These are phyloP conservation scores for Pouteria campechiana DNA, from an alignment of 179 eudicot species.

Conservation along the genomic window DNA sequence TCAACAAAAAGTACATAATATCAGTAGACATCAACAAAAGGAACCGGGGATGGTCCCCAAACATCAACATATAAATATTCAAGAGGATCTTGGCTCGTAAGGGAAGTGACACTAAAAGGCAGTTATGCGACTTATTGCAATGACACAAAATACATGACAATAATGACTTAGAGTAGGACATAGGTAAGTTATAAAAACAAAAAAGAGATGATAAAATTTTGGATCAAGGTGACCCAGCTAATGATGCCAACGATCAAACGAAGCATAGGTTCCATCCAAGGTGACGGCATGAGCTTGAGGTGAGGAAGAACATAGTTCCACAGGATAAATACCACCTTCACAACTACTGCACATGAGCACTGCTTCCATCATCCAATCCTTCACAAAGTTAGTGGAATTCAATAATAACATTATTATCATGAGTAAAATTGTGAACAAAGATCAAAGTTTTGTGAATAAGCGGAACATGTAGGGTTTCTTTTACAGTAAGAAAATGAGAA, in stretches of 20 bases:
- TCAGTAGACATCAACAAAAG: background rate
- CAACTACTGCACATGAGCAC: background rate
- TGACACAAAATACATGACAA: background rate
- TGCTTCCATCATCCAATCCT: background rate
- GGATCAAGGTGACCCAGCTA: background rate
- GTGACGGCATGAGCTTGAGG: too few relatives aligned
- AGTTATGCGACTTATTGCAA: background rate
- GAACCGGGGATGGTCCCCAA: background rate
- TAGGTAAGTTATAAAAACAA: too few relatives aligned
- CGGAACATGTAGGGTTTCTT: too few relatives aligned
- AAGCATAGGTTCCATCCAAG: background rate
- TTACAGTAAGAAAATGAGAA: too few relatives aligned
- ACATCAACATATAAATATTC: background rate
- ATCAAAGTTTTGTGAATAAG: background rate
- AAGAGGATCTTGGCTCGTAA: background rate
- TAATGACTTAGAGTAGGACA: too few relatives aligned
- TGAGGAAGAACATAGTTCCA: too few relatives aligned
- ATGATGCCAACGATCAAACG: background rate
- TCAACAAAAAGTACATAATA: background rate
- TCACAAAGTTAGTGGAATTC: background rate
- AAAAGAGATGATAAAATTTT: background rate
- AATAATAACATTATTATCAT: background rate
- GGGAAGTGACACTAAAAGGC: background rate
- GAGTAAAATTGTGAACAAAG: background rate
- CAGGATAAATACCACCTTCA: background rate